Evolutionary conservation across 805 yeast genomes (phyloP), one percentile per base, ranked within the genome.

Genomic region (Nakazawaea wyomingensis): DNA sequence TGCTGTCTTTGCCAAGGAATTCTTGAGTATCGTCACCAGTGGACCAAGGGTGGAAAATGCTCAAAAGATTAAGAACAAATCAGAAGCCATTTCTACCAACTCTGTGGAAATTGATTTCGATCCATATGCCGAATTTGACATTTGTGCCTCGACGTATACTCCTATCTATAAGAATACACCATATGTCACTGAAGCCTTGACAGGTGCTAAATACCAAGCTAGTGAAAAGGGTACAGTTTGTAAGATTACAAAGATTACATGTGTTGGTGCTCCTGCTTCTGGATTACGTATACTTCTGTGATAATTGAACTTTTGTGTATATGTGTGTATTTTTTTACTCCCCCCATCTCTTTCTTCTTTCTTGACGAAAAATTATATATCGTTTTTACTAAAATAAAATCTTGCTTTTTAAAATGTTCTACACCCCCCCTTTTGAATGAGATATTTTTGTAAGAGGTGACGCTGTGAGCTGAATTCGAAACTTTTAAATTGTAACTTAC

Each of bases 31-130:
- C 40, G 76, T 79, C 45, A 54, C 83, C 1, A 60, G 77, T 14
- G 96, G 96, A 14, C 72, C 89, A 37, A 82, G 89, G 62, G 89
- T 90, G 13, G 96, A 89, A 43, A 88, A 84, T 62, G 97, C 96
- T 4, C 78, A 73, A 49, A 88, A 85, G 65, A 76, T 90, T 54
- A 87, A 86, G 65, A 71, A 80, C 19, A 82, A 78, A 55, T 80
- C 96, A 11, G 97, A 90, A 54, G 65, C 84, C 1, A 67, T 83
- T 49, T 85, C 95, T 2, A 78, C 80, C 41, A 98, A 95, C 66
- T 89, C 93, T 3, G 71, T 90, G 48, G 93, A 88, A 57, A 78
- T 90, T 53, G 95, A 91, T 59, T 93, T 89, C 59, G 96, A 93
- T 60, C 95, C 90, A 43, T 85, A 80, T 60, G 91, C 95, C 2